These are phyloP conservation scores for Umbelopsis sp. DNA, from an alignment of 192 early-diverging fungal species.

Conservation along the genomic window DNA sequence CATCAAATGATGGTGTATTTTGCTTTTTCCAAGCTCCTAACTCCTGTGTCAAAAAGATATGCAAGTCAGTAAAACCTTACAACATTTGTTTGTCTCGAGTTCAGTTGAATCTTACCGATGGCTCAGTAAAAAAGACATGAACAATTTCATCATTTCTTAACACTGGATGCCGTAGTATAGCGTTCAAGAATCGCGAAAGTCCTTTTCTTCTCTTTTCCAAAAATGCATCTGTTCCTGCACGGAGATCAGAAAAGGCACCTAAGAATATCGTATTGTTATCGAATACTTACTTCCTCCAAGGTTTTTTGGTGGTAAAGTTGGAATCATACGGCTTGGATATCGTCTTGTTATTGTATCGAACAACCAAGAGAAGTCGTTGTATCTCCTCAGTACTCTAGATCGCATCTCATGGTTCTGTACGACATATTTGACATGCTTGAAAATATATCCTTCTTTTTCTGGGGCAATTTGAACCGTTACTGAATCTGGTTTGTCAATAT, in stretches of 20 bases:
- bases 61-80: too few species aligned
- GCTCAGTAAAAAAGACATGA: slow-evolving; percentile 66
- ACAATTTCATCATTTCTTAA: slow-evolving; percentile 65
- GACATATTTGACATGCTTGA: slow-evolving; percentile 90
- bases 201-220: slow-evolving; percentile 70
- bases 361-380: slow-evolving; percentile 92
- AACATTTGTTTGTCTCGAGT: too few species aligned
- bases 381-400: slow-evolving; percentile 73
- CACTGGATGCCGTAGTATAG: slow-evolving; percentile 75
- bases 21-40: slow-evolving; percentile 59
- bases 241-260: background rate
- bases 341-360: slow-evolving; percentile 72
- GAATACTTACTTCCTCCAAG: slow-evolving; percentile 51
- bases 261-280: background rate
- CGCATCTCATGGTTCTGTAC: slow-evolving; percentile 63
- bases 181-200: slow-evolving; percentile 71
- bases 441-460: slow-evolving; percentile 54
- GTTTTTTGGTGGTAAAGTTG: slow-evolving; percentile 88
- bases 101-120: slow-evolving; percentile 46
- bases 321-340: slow-evolving; percentile 82
- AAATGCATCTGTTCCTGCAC: slow-evolving; percentile 50
- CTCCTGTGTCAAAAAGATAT: slow-evolving; percentile 48
- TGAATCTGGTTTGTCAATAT: slow-evolving; percentile 45
- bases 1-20: slow-evolving; percentile 53
- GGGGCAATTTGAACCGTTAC: slow-evolving; percentile 56